These are phyloP conservation scores for Stephania yunnanensis DNA, from an alignment of 164 flowering plant genomes.

Conservation along the genomic window DNA sequence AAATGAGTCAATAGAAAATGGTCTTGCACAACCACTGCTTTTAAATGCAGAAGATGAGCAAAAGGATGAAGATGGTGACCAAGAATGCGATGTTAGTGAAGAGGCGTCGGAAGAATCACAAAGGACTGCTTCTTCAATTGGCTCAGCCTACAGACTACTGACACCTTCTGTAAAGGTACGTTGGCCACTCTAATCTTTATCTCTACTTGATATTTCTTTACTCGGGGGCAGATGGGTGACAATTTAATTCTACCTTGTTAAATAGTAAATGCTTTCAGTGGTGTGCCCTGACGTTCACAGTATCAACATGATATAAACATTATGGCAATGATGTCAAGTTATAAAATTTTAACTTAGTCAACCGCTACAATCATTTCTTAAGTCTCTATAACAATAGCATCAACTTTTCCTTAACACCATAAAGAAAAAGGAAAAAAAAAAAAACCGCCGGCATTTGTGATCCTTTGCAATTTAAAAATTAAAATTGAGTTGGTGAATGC, in stretches of 20 bases:
- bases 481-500: not conserved
- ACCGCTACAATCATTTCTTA: not conserved
- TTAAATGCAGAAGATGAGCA: conserved; percentile 26
- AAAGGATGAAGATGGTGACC: conserved; percentile 45
- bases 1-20: conserved; percentile 36
- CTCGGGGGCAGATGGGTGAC: not conserved
- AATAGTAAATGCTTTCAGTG: not conserved
- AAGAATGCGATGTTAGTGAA: conserved; percentile 48
- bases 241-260: not conserved
- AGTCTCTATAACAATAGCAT: too few species aligned
- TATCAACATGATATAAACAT: not conserved
- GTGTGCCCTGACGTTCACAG: not conserved
- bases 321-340: not conserved
- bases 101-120: conserved; percentile 38
- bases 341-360: not conserved
- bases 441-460: not conserved
- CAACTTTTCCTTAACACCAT: not conserved
- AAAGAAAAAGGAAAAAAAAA: not conserved
- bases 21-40: conserved; percentile 47
- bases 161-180: conserved; percentile 60
- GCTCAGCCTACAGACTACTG: conserved; percentile 55
- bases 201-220: not conserved
- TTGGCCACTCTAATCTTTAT: not conserved
- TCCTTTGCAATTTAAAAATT: not conserved
- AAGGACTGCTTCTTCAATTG: conserved; percentile 52